Percentiles rank a stretch among this genome's conserved stretches.
These are phyloP conservation scores for Herpetomonas samuelpessoai DNA, from an alignment of 208 protist species.

Conservation along the genomic window DNA sequence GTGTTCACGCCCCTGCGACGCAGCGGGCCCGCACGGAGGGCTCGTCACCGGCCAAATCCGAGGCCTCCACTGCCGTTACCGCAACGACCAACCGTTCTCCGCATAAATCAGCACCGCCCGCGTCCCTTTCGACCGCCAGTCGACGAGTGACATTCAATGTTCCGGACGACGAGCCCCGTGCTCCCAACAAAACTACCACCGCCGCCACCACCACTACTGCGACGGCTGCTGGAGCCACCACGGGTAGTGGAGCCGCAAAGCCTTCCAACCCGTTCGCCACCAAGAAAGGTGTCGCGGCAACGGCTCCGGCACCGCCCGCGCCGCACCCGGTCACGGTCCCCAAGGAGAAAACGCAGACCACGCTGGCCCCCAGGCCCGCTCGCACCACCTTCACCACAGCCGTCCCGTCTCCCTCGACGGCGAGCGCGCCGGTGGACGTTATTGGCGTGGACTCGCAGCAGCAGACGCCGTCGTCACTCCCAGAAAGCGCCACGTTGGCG, in stretches of 20 bases:
- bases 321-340: not conserved
- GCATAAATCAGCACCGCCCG: conserved; percentile 1
- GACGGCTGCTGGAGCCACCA: not conserved
- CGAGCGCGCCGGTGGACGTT: no score
- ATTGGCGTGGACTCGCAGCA: not conserved
- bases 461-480: not conserved
- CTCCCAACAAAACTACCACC: not conserved
- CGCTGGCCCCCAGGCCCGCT: not conserved
- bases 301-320: not conserved
- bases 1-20: not conserved
- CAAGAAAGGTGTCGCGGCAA: not conserved
- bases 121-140: not conserved
- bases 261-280: conserved; percentile 2
- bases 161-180: not conserved
- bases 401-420: not conserved
- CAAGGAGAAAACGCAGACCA: not conserved
- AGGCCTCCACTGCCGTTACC: not conserved
- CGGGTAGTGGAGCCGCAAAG: not conserved
- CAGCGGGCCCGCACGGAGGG: not conserved
- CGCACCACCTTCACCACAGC: not conserved
- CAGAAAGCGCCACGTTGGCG: not conserved
- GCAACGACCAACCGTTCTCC: not conserved
- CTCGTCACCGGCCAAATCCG: not conserved
- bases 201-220: not conserved
- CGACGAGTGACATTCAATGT: conserved; percentile 1